Base-by-base conservation (phyloP, 1,284 basidiomycete genomes). In the Phellopilus nigrolimitatus region DNA sequence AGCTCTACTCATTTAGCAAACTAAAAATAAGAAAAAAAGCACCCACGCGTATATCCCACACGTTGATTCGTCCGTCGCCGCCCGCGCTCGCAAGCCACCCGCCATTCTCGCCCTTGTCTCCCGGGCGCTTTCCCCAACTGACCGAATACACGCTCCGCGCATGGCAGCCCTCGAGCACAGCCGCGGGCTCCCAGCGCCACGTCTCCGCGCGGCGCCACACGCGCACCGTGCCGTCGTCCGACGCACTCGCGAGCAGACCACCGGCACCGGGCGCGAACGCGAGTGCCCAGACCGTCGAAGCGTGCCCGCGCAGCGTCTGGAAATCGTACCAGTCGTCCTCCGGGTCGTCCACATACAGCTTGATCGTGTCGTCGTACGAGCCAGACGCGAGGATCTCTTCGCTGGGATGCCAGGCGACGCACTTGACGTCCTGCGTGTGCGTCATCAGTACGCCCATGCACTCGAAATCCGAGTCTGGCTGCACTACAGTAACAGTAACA, bases 351-450 rank as follows among this genome's bases (percentile, higher is more conserved):
- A 90, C 72, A 68, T 97, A 95, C 21, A 99, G 79, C 61, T 92
- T 93, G 67, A 99, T 91, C 5, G 90, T 91, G 62, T 98, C 93
- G 65, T 99, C 97, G 70, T 99, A 99, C 0, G 94, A 97, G 7
- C 85, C 92, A 3, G 94, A 97, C 8, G 95, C 97, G 48, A 99
- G 85, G 51, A 98, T 88, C 86, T 98, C 95, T 71, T 98, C 92
- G 6, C 72, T 78, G 2, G 97, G 95, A 70, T 98, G 94, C 93
- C 95, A 99, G 6, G 87, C 80, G 8, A 99, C 85, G 51, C 77
- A 87, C 70, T 99, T 99, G 57, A 99, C 95, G 64, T 99, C 97
- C 67, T 98, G 95, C 1, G 80, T 79, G 64, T 99, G 97, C 61
- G 98, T 94, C 93, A 99, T 98, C 62, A 97, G 73, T 33, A 99